These are phyloP conservation scores for Coriaria nepalensis DNA, from an alignment of 306 rosid species.

Conservation along the genomic window DNA sequence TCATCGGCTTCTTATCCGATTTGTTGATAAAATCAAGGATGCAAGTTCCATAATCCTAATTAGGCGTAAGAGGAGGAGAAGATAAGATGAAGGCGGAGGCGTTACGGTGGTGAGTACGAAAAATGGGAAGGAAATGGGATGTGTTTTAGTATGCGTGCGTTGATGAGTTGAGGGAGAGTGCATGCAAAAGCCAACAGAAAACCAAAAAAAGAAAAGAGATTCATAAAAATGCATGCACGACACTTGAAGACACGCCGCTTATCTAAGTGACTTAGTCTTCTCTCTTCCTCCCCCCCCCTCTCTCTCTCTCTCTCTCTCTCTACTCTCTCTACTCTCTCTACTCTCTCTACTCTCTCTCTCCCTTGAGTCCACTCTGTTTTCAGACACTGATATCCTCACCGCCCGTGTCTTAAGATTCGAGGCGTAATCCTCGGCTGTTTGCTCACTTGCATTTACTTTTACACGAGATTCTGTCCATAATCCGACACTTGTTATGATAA, in stretches of 20 bases:
- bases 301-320: not conserved
- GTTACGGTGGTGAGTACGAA: constrained; percentile 10
- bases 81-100: too few species aligned
- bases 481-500: too few species aligned
- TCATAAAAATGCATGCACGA: constrained; percentile 99
- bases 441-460: too few species aligned
- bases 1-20: constrained; percentile 2
- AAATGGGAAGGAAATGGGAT: constrained; percentile 14
- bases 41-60: constrained; percentile 16
- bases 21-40: constrained; percentile 32
- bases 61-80: constrained; percentile 1
- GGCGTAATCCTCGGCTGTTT: too few species aligned
- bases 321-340: not conserved
- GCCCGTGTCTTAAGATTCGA: constrained; percentile 6
- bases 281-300: constrained; percentile 10
- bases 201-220: constrained; percentile 21
- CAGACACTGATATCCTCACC: constrained; percentile 20
- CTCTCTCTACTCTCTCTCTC: not conserved
- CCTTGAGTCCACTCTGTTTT: not conserved
- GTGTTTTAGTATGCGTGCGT: not conserved
- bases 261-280: constrained; percentile 33
- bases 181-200: constrained; percentile 45
- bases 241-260: constrained; percentile 72
- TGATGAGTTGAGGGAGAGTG: constrained; percentile 39
- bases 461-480: too few species aligned